These are phyloP conservation scores for Verticillium albo-atrum DNA, from an alignment of 2,329 filamentous ascomycete genomes.

Conservation along the genomic window DNA sequence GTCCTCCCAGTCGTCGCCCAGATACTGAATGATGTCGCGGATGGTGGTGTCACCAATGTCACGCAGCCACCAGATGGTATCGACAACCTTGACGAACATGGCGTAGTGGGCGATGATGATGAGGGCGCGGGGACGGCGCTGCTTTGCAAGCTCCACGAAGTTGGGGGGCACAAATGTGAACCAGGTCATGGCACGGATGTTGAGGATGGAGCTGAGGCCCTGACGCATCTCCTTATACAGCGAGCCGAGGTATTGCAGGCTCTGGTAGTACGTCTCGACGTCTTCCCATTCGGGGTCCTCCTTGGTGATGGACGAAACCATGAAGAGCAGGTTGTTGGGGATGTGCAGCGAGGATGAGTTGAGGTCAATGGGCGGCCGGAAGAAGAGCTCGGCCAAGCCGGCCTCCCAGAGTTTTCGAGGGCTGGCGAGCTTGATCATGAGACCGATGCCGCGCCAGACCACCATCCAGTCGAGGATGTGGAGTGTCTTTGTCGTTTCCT, in stretches of 20 bases:
- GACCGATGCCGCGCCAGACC: constrained; percentile 49
- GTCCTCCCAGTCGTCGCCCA: not conserved
- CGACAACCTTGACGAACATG: constrained; percentile 41
- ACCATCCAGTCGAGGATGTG: constrained; percentile 53
- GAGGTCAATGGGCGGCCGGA: constrained; percentile 43
- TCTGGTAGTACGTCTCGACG: constrained; percentile 37
- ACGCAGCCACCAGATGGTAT: constrained; percentile 44
- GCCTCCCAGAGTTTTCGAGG: constrained; percentile 27
- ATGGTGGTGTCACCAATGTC: constrained; percentile 43
- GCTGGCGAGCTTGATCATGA: constrained; percentile 38
- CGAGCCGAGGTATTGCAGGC: constrained; percentile 45
- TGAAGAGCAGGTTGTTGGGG: constrained; percentile 43
- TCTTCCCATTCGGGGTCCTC: constrained; percentile 27
- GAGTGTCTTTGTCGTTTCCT: constrained; percentile 36
- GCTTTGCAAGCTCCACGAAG: constrained; percentile 39
- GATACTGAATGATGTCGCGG: constrained; percentile 30
- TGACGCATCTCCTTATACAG: constrained; percentile 42
- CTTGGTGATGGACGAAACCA: constrained; percentile 38
- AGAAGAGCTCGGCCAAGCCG: constrained; percentile 43
- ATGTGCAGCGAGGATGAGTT: constrained; percentile 34
- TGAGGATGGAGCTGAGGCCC: constrained; percentile 39
- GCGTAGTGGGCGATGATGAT: constrained; percentile 50
- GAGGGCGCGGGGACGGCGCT: constrained; percentile 39
- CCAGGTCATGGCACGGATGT: constrained; percentile 47
- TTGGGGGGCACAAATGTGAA: constrained; percentile 43